Conservation (phyloP, 192 early-diverging fungal genomes). For the Dispira parvispora region DNA sequence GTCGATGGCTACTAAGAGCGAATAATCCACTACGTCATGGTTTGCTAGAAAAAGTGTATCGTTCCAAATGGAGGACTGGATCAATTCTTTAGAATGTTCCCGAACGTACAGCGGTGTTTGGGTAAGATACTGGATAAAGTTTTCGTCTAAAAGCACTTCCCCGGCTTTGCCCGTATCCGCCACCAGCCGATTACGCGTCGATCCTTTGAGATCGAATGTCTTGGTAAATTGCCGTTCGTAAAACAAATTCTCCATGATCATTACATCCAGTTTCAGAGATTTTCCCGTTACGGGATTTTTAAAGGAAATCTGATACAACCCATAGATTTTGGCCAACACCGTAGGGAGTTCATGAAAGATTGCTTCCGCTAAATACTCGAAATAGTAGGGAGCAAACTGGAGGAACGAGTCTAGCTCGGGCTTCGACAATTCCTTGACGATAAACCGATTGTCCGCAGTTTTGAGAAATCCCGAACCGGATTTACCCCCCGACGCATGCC, state of each 20-base stretch:
- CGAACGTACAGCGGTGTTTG: slow-evolving; percentile 83
- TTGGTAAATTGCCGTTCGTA: slow-evolving; percentile 63
- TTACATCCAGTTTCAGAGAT: slow-evolving; percentile 69
- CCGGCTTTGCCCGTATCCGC: slow-evolving; percentile 68
- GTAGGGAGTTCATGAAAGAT: slow-evolving; percentile 66
- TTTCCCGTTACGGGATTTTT: slow-evolving; percentile 74
- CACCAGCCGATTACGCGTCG: slow-evolving; percentile 84
- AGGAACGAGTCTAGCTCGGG: slow-evolving; percentile 75
- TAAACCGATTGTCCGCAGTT: slow-evolving; percentile 77
- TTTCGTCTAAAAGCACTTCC: slow-evolving; percentile 86
- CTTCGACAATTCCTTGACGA: slow-evolving; percentile 78
- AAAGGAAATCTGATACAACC: slow-evolving; percentile 80
- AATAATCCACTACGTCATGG: slow-evolving; percentile 97
- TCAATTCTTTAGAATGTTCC: slow-evolving; percentile 71
- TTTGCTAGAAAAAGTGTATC: slow-evolving; percentile 89
- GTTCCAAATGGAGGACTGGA: slow-evolving; percentile 75
- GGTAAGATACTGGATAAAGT: slow-evolving; percentile 57
- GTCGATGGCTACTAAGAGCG: slow-evolving; percentile 86
- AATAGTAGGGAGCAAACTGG: slow-evolving; percentile 83
- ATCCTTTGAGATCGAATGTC: slow-evolving; percentile 89
- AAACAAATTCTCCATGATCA: slow-evolving; percentile 95
- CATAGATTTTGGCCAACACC: slow-evolving; percentile 76
- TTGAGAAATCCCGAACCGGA: slow-evolving; percentile 83
- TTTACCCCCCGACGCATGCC: slow-evolving; percentile 76
- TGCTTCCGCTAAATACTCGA: slow-evolving; percentile 66